Base-by-base conservation (phyloP, 2,329 filamentous ascomycete genomes). In the Aspergillus sp. region DNA sequence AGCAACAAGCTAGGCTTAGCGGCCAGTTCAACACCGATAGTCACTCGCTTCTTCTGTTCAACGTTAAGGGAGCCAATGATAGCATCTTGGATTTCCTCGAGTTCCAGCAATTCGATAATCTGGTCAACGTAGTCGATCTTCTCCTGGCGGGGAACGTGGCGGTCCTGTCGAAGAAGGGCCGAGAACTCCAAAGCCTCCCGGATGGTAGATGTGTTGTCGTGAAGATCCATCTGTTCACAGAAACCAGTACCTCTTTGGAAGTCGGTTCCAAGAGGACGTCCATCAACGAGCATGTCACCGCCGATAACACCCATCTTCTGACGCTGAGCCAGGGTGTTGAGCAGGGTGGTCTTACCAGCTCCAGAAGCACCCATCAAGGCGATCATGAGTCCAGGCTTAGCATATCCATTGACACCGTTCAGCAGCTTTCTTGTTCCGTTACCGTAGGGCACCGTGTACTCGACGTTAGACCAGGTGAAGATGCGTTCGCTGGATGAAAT, bases 301-400 rank as follows among this genome's bases (percentile, higher is more conserved):
- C 68, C 66, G 2, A 86, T 73, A 8, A 84, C 74, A 44, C 85
- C 83, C 43, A 72, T 75, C 11, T 72, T 82, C 60, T 89, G 83
- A 3, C 88, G 79, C 57, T 90, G 86, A 0, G 86, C 82, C 2
- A 87, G 67, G 0, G 85, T 88, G 63, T 93, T 90, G 12, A 94
- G 73, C 0, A 94, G 70, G 0, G 88, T 93, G 0, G 87, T 90
- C 68, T 94, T 94, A 9, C 88, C 89, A 7, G 89, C 88, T 35
- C 86, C 87, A 4, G 81, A 88, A 2, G 85, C 86, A 42, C 89
- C 89, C 74, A 93, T 88, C 1, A 94, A 71, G 0, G 88, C 88
- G 35, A 88, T 82, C 78, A 94, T 83, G 12, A 85, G 68, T 12
- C 88, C 88, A 1, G 88, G 88, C 57, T 89, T 90, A 1, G 82